A percentile compares a stretch with the other conserved stretches of the same genome.
phyloP scores from a whole-genome alignment of 495 filamentous ascomycete genomes.

The Annulohypoxylon nitens region DNA sequence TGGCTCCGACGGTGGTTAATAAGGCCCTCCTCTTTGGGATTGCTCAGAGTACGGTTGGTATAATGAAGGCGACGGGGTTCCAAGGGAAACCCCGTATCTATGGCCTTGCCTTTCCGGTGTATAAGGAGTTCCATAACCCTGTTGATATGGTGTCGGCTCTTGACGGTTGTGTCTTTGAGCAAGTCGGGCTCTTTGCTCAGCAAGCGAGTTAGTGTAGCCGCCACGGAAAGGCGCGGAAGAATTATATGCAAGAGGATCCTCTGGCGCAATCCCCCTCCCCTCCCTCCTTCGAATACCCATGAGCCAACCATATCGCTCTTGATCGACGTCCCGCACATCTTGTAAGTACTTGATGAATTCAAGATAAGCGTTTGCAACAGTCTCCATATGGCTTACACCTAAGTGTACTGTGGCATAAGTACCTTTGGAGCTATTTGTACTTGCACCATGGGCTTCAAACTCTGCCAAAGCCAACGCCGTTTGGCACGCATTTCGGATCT shows the following conservation, averaged over 20 bases:
- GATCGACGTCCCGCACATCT: not conserved
- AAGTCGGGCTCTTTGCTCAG: not conserved
- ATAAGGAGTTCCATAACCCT: not conserved
- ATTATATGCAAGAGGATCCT: not conserved
- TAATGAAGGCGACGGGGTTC: not conserved
- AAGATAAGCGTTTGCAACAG: not conserved
- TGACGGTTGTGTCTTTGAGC: not conserved
- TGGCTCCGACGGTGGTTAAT: not conserved
- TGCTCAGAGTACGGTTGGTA: not conserved
- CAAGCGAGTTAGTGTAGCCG: not conserved
- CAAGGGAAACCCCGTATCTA: not conserved
- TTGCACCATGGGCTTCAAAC: conserved; percentile 38
- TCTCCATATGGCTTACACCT: not conserved
- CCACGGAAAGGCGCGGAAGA: not conserved
- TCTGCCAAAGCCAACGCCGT: conserved; percentile 54
- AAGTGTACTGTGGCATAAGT: not conserved
- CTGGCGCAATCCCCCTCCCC: not conserved
- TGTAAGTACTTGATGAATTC: conserved; percentile 1
- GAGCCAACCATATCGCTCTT: not conserved
- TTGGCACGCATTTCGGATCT: conserved; percentile 58
- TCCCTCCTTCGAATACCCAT: not conserved
- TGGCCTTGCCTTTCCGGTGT: not conserved
- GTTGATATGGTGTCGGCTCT: not conserved
- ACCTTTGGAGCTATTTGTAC: not conserved
- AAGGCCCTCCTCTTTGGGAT: not conserved